Evolutionary conservation across 306 rosid genomes (phyloP).

Genomic region (Fagus sylvatica): DNA sequence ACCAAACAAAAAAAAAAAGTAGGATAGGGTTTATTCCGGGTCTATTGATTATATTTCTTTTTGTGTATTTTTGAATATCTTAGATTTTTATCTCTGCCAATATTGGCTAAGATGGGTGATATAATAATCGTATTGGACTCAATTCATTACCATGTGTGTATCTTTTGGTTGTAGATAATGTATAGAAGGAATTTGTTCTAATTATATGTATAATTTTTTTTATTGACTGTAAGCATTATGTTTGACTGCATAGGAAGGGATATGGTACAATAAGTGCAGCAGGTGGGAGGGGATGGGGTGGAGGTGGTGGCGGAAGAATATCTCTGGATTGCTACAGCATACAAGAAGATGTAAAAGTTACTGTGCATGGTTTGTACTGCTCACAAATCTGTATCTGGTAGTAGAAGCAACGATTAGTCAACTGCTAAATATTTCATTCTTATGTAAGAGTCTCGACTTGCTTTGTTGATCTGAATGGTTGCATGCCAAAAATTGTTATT

Average conservation of each 20-base stretch:
- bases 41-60: neutral
- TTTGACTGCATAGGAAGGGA: conserved; percentile 72
- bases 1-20: neutral
- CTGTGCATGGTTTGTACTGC: conserved; percentile 73
- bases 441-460: conserved; percentile 27
- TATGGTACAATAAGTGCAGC: conserved; percentile 91
- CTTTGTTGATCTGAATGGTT: conserved; percentile 16
- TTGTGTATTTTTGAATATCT: neutral
- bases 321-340: conserved; percentile 96
- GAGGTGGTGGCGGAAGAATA: conserved; percentile 99
- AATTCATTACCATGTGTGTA: neutral
- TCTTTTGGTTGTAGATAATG: neutral
- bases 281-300: conserved; percentile 98
- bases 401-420: conserved; percentile 10
- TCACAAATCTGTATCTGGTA: conserved; percentile 29
- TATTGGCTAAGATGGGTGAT: neutral
- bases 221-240: conserved; percentile 20
- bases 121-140: neutral
- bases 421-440: conserved; percentile 32
- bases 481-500: conserved; percentile 14
- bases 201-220: conserved; percentile 22
- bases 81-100: neutral
- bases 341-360: conserved; percentile 85
- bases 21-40: neutral
- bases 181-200: neutral